Conservation (phyloP, 139 green algal genomes). For the Mychonastes homosphaera region DNA sequence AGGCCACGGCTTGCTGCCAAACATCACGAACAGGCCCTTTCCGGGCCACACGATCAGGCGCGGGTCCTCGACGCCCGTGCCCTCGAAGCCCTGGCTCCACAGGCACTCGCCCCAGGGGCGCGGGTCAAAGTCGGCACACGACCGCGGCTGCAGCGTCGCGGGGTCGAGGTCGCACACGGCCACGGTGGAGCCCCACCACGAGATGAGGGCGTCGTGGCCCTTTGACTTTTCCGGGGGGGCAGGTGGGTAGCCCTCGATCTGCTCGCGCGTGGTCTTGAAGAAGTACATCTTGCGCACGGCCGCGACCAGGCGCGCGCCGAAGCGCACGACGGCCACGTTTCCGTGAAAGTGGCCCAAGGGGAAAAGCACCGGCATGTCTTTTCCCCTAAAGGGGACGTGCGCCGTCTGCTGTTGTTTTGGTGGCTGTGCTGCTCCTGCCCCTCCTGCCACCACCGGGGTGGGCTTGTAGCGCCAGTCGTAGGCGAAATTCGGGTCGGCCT, state of each 20-base stretch:
- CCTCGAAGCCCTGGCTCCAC: slow-evolving; percentile 24
- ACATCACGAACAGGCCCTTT: slow-evolving; percentile 28
- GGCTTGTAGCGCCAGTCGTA: too few relatives aligned
- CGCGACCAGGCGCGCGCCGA: slow-evolving; percentile 6
- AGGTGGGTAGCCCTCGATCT: slow-evolving; percentile 9
- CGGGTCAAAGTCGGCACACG: slow-evolving; percentile 20
- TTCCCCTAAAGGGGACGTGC: slow-evolving; percentile 15
- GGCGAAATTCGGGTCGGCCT: slow-evolving; percentile 17
- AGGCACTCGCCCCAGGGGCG: slow-evolving; percentile 19
- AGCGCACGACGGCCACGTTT: slow-evolving; percentile 20
- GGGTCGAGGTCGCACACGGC: slow-evolving; percentile 14
- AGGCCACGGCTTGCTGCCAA: slow-evolving; percentile 21
- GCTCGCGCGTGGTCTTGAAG: slow-evolving; percentile 16
- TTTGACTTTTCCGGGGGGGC: neutral
- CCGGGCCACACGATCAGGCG: slow-evolving; percentile 23
- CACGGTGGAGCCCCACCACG: slow-evolving; percentile 19
- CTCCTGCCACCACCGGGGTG: neutral
- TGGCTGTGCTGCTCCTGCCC: neutral
- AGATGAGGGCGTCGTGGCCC: slow-evolving; percentile 15
- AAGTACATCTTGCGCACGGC: slow-evolving; percentile 27
- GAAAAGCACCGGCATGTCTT: slow-evolving; percentile 8
- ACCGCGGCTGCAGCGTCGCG: slow-evolving; percentile 12
- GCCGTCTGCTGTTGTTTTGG: neutral
- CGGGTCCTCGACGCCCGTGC: slow-evolving; percentile 15
- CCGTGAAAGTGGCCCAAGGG: slow-evolving; percentile 23